Evolutionary conservation across 192 early-diverging fungal genomes (phyloP).

Genomic region (Coemansia furcata): DNA sequence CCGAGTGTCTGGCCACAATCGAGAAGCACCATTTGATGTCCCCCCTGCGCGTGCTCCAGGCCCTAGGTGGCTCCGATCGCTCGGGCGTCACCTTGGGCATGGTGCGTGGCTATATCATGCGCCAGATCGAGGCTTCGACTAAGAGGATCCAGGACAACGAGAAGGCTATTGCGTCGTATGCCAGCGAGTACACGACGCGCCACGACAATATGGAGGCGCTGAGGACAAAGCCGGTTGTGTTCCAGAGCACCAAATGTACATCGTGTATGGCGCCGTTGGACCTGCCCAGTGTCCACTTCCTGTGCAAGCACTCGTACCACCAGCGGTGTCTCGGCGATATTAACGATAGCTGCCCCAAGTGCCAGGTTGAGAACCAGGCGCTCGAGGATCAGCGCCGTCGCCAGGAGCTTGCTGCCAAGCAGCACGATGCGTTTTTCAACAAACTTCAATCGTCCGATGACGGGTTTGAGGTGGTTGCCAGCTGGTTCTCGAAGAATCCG

Average conservation of each 20-base stretch:
- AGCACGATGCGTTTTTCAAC: slow-evolving; percentile 78
- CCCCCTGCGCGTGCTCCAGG: slow-evolving; percentile 87
- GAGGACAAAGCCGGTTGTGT: slow-evolving; percentile 66
- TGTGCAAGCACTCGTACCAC: slow-evolving; percentile 96
- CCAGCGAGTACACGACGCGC: slow-evolving; percentile 75
- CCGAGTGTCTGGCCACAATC: slow-evolving; percentile 75
- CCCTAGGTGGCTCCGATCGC: slow-evolving; percentile 58
- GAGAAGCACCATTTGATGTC: slow-evolving; percentile 83
- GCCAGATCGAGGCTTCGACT: slow-evolving; percentile 70
- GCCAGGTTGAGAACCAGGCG: slow-evolving; percentile 79
- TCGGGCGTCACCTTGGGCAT: slow-evolving; percentile 84
- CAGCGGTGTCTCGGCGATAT: slow-evolving; percentile 69
- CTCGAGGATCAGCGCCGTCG: slow-evolving; percentile 74
- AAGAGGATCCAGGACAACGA: slow-evolving; percentile 66
- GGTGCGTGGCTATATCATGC: slow-evolving; percentile 80
- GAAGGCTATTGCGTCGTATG: slow-evolving; percentile 70
- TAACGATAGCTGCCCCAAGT: slow-evolving; percentile 66
- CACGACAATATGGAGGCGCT: slow-evolving; percentile 80
- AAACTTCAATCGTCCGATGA: slow-evolving; percentile 75
- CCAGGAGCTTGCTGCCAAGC: slow-evolving; percentile 73
- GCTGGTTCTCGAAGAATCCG: slow-evolving; percentile 89
- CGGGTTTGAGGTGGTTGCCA: slow-evolving; percentile 84
- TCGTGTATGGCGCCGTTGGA: slow-evolving; percentile 74
- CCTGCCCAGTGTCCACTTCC: slow-evolving; percentile 87
- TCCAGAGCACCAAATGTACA: slow-evolving; percentile 77